These are phyloP conservation scores for Phaeomoniella chlamydospora DNA, from an alignment of 2,329 filamentous ascomycete genomes.

Conservation along the genomic window DNA sequence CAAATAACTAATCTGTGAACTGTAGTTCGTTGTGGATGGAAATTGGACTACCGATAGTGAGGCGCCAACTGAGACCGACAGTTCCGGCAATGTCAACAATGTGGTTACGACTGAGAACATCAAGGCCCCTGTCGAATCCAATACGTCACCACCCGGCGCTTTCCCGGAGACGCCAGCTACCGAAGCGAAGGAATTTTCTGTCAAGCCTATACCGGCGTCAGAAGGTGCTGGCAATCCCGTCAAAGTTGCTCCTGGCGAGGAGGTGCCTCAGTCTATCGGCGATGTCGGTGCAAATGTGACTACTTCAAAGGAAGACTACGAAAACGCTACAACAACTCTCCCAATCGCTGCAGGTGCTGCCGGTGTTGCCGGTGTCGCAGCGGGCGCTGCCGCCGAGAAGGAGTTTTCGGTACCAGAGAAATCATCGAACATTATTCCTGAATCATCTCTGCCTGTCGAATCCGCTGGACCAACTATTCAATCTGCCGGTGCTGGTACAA, in stretches of 20 bases:
- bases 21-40: slow-evolving; percentile 90
- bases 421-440: slow-evolving; percentile 56
- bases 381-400: too few relatives aligned
- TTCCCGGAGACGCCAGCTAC: slow-evolving; percentile 59
- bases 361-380: too few relatives aligned
- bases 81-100: slow-evolving; percentile 82
- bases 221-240: slow-evolving; percentile 61
- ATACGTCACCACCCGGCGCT: slow-evolving; percentile 38
- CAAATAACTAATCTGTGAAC: too few relatives aligned
- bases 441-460: slow-evolving; percentile 62
- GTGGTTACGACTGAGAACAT: slow-evolving; percentile 67
- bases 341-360: slow-evolving; percentile 30
- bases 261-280: slow-evolving; percentile 50
- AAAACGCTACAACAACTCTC: slow-evolving; percentile 45
- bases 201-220: slow-evolving; percentile 40
- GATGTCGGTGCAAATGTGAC: slow-evolving; percentile 46
- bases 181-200: slow-evolving; percentile 25
- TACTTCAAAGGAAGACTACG: slow-evolving; percentile 74
- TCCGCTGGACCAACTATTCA: slow-evolving; percentile 26
- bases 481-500: slow-evolving; percentile 34
- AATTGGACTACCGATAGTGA: slow-evolving; percentile 74
- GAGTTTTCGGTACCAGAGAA: slow-evolving; percentile 39
- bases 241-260: slow-evolving; percentile 63
- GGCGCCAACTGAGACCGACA: slow-evolving; percentile 70
- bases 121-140: slow-evolving; percentile 18